Evolutionary conservation across 257 asterid species (phyloP), one percentile per base, ranked within the genome.

Genomic region (Leonotis leonurus): DNA sequence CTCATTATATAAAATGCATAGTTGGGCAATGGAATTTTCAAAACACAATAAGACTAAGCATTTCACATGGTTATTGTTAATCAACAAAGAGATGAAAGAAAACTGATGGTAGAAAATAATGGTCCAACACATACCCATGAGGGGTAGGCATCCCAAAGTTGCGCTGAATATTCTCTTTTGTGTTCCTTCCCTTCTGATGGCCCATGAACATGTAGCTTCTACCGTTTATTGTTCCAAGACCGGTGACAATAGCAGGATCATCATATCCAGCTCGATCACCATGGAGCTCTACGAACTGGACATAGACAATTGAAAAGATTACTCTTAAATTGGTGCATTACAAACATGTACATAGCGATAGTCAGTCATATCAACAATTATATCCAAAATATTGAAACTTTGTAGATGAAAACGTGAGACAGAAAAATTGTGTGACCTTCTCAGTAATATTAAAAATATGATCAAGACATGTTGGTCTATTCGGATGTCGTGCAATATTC

Each of bases 111-210:
- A 3, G 64, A 37, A 14, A 56, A 59, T 14, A 4, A 55, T 45
- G 40, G 25, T 21, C 51, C 37, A 77, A 56, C 67, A 24, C 78
- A 63, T 83, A 90, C 97, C 97, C 97, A 70, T 90, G 97, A 52
- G 97, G 97, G 40, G 97, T 90, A 50, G 97, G 97, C 97, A 90
- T 90, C 75, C 96, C 97, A 74, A 90, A 87, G 86, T 90, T 90
- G 13, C 97, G 88, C 55, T 78, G 77, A 56, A 90, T 87, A 72
- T 87, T 90, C 77, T 90, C 97, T 80, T 90, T 90, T 13, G 96
- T 81, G 67, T 90, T 87, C 50, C 97, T 81, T 36, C 97, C 97
- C 64, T 90, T 90, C 70, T 87, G 97, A 49, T 89, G 95, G 65
- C 97, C 97, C 64, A 89, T 85, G 82, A 89, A 87, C 97, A 89